phyloP scores from a whole-genome alignment of 73 alveolate species.

The Tetrahymena borealis region DNA sequence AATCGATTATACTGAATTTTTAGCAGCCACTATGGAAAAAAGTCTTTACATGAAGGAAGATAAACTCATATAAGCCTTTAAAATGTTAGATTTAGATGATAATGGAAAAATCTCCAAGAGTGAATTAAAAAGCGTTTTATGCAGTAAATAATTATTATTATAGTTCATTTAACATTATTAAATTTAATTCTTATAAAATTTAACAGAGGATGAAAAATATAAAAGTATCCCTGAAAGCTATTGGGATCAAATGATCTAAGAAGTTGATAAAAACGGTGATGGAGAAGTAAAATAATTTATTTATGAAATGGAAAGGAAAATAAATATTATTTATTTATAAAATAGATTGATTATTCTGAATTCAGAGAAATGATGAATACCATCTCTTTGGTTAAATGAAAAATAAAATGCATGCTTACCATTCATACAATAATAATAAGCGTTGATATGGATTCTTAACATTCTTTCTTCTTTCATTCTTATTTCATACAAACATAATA shows the following conservation, averaged over 20 bases:
- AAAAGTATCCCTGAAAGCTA: neutral
- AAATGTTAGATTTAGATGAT: constrained; percentile 45
- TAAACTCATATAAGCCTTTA: constrained; percentile 40
- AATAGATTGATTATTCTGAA: neutral
- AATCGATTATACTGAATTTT: constrained; percentile 46
- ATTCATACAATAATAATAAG: too few species aligned
- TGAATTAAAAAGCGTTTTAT: constrained; percentile 31
- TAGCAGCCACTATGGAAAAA: constrained; percentile 25
- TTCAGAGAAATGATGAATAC: neutral
- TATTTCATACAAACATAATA: neutral
- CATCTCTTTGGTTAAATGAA: neutral
- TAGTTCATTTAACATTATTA: neutral
- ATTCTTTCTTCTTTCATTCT: neutral
- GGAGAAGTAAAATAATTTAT: neutral
- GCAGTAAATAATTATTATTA: neutral
- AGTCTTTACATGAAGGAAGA: constrained; percentile 11
- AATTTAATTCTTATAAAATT: neutral
- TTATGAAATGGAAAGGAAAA: neutral
- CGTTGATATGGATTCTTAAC: too few species aligned
- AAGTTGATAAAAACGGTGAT: neutral
- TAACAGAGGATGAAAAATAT: neutral
- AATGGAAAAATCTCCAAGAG: constrained; percentile 20
- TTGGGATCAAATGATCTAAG: neutral
- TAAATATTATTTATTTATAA: neutral
- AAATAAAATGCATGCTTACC: too few species aligned